phyloP scores from a whole-genome alignment of 164 flowering plant species.

The Vitis rupestris region DNA sequence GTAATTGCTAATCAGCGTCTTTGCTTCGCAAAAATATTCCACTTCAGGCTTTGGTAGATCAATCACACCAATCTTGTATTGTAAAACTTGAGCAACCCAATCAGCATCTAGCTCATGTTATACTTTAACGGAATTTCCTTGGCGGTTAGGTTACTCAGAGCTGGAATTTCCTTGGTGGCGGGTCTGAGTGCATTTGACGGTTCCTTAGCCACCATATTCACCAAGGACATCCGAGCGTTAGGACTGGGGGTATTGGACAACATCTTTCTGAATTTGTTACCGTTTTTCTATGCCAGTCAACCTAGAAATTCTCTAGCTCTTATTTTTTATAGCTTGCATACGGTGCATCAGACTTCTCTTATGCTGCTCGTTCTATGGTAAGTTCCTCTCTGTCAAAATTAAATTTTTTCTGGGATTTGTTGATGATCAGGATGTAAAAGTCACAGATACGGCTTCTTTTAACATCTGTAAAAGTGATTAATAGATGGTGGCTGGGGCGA shows the following conservation, averaged over 20 bases:
- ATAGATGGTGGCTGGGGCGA: constrained; percentile 72
- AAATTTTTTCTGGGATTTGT: background rate
- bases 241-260: constrained; percentile 56
- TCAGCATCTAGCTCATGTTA: too few species aligned
- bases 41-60: too few species aligned
- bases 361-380: constrained; percentile 86
- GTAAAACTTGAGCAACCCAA: too few species aligned
- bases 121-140: too few species aligned
- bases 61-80: too few species aligned
- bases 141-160: too few species aligned
- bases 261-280: constrained; percentile 15
- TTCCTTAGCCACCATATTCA: constrained; percentile 62
- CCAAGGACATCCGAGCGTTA: constrained; percentile 71
- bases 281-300: constrained; percentile 92
- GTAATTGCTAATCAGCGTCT: too few species aligned
- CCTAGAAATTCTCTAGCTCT: constrained; percentile 87
- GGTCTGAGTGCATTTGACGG: constrained; percentile 65
- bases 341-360: constrained; percentile 89
- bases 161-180: constrained; percentile 64
- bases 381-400: background rate
- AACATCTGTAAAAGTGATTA: constrained; percentile 1
- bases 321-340: constrained; percentile 86
- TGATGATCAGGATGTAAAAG: background rate
- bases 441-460: background rate
- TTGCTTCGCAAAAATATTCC: too few species aligned